Evolutionary conservation across 2,329 filamentous ascomycete genomes (phyloP).

Genomic region (Penicillium sp.): DNA sequence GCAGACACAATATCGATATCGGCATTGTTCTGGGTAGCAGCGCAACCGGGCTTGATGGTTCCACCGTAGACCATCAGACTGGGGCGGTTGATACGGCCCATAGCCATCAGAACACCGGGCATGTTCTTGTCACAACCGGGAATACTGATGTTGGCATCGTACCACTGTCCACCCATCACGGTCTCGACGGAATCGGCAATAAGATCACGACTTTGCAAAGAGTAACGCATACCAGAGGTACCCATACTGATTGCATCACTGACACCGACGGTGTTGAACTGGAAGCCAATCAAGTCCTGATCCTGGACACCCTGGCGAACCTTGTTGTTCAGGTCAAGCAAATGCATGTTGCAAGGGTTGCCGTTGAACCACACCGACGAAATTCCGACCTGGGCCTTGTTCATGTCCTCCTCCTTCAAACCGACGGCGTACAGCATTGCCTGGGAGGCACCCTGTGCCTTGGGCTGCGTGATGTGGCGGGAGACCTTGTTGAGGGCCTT

Average conservation of each 20-base stretch:
- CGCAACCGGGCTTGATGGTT: conserved; percentile 88
- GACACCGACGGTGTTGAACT: conserved; percentile 99
- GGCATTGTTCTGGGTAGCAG: conserved; percentile 66
- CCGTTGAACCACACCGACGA: conserved; percentile 97
- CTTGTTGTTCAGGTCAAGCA: conserved; percentile 80
- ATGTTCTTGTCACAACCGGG: conserved; percentile 99
- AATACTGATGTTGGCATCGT: conserved; percentile 94
- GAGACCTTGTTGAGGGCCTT: conserved; percentile 77
- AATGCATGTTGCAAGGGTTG: conserved; percentile 99
- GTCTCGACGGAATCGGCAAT: conserved; percentile 99
- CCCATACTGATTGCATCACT: conserved; percentile 99
- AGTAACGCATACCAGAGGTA: conserved; percentile 94
- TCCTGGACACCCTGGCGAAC: conserved; percentile 70
- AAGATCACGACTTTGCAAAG: conserved; percentile 88
- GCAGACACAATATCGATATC: conserved; percentile 92
- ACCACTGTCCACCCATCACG: conserved; percentile 98
- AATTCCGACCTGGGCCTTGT: conserved; percentile 96
- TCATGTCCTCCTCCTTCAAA: conserved; percentile 79
- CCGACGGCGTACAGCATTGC: conserved; percentile 98
- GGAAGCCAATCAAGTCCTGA: conserved; percentile 83
- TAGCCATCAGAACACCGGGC: conserved; percentile 87
- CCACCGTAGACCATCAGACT: conserved; percentile 98
- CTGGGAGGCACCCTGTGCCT: conserved; percentile 96
- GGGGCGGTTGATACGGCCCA: conserved; percentile 91
- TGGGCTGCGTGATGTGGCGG: conserved; percentile 84